These are phyloP conservation scores for Candida sphagnicola DNA, from an alignment of 805 yeast species.

Conservation along the genomic window DNA sequence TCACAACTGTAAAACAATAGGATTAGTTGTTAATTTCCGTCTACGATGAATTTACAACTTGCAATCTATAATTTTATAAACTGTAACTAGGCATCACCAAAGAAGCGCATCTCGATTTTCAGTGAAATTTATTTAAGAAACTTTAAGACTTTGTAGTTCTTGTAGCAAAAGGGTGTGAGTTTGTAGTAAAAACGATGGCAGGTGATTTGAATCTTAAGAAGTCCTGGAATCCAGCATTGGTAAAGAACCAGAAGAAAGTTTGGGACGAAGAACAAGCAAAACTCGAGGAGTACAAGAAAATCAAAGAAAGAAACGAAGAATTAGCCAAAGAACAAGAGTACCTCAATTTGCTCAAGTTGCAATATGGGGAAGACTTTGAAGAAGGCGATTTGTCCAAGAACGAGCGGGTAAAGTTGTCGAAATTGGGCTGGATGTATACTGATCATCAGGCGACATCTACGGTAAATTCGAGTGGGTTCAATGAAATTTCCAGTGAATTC, in stretches of 20 bases:
- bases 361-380: constrained; percentile 36
- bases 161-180: too few species aligned
- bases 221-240: constrained; percentile 92
- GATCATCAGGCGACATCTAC: constrained; percentile 19
- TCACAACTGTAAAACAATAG: too few species aligned
- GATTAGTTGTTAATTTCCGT: too few species aligned
- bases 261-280: constrained; percentile 81
- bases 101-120: too few species aligned
- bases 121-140: too few species aligned
- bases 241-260: constrained; percentile 80
- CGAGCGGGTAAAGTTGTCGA: constrained; percentile 36
- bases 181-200: constrained; percentile 45
- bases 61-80: too few species aligned
- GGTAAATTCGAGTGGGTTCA: constrained; percentile 37
- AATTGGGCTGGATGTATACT: constrained; percentile 87
- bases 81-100: too few species aligned
- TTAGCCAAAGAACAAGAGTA: constrained; percentile 58
- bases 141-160: too few species aligned
- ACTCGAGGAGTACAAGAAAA: constrained; percentile 62
- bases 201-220: constrained; percentile 86
- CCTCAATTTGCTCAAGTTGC: constrained; percentile 48
- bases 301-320: constrained; percentile 62
- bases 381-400: constrained; percentile 22
- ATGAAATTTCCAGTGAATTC: constrained; percentile 30
- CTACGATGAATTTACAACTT: too few species aligned